Percentiles rank a stretch among this genome's conserved stretches.
Evolutionary conservation across 306 rosid species (phyloP).

Genomic region (Elaeagnus macrophylla): DNA sequence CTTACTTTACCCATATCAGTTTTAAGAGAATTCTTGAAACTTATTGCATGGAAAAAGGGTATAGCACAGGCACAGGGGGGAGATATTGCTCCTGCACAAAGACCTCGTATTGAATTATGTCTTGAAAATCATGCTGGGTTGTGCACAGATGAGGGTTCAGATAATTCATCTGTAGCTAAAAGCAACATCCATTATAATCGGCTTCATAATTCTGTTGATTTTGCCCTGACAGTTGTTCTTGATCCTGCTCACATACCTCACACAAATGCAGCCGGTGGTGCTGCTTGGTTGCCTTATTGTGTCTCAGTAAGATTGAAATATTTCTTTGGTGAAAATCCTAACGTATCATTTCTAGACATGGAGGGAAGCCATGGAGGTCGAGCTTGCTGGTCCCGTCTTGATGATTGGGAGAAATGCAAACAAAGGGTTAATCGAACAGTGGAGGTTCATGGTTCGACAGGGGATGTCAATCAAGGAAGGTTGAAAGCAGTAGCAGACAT

Average conservation of each 20-base stretch:
- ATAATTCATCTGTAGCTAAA: slow-evolving; percentile 54
- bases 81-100: slow-evolving; percentile 78
- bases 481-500: slow-evolving; percentile 76
- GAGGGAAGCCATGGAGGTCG: slow-evolving; percentile 99
- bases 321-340: slow-evolving; percentile 70
- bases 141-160: slow-evolving; percentile 40
- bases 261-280: slow-evolving; percentile 92
- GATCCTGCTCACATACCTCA: slow-evolving; percentile 90
- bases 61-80: slow-evolving; percentile 76
- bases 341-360: slow-evolving; percentile 76
- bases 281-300: slow-evolving; percentile 98
- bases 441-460: slow-evolving; percentile 52
- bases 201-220: slow-evolving; percentile 77
- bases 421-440: slow-evolving; percentile 64
- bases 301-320: slow-evolving; percentile 82
- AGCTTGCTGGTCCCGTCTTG: slow-evolving; percentile 78
- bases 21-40: slow-evolving; percentile 85
- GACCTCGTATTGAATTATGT: slow-evolving; percentile 89
- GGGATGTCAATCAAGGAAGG: slow-evolving; percentile 82
- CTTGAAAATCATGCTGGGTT: slow-evolving; percentile 92
- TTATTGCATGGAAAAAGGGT: slow-evolving; percentile 96
- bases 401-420: slow-evolving; percentile 93
- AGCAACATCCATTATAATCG: slow-evolving; percentile 95
- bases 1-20: slow-evolving; percentile 91
- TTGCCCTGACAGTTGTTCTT: slow-evolving; percentile 88